A percentile compares a stretch with the other conserved stretches of the same genome.
phyloP scores from a whole-genome alignment of 371 early-diverging fungal species.

The Mortierella sp. region DNA sequence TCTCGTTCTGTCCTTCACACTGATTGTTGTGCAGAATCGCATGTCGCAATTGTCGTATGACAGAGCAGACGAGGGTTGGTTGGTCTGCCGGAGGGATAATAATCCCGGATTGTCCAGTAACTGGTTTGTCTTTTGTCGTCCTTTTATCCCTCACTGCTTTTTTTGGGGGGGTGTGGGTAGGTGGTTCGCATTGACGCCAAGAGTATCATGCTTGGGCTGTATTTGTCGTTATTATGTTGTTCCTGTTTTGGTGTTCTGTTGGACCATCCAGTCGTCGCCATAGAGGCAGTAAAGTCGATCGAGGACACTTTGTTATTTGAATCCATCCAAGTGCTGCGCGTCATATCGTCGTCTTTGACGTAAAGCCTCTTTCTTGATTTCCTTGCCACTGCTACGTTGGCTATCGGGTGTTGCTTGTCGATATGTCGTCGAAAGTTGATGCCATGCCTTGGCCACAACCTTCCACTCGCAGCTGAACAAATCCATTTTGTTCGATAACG shows the following conservation, averaged over 20 bases:
- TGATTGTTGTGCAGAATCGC: background rate
- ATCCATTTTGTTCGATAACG: background rate
- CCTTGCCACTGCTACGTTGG: background rate
- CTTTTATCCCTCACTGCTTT: background rate
- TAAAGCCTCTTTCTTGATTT: background rate
- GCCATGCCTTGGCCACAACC: background rate
- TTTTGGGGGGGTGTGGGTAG: background rate
- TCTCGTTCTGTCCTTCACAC: background rate
- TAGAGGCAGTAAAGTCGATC: background rate
- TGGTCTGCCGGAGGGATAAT: background rate
- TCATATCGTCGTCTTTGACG: background rate
- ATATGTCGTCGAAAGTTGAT: background rate
- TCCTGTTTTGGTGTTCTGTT: background rate
- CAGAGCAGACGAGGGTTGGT: background rate
- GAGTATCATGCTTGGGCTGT: background rate
- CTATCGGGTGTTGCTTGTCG: background rate
- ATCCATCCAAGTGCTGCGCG: background rate
- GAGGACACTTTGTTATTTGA: background rate
- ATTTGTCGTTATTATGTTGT: background rate
- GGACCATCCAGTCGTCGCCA: background rate
- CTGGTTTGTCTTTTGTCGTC: background rate
- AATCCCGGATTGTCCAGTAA: conserved; percentile 4
- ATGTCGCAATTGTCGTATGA: conserved; percentile 2
- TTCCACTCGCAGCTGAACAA: background rate
- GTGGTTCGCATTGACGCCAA: background rate